Conservation (phyloP, 768 basidiomycete species). For the Suillus variegatus region DNA sequence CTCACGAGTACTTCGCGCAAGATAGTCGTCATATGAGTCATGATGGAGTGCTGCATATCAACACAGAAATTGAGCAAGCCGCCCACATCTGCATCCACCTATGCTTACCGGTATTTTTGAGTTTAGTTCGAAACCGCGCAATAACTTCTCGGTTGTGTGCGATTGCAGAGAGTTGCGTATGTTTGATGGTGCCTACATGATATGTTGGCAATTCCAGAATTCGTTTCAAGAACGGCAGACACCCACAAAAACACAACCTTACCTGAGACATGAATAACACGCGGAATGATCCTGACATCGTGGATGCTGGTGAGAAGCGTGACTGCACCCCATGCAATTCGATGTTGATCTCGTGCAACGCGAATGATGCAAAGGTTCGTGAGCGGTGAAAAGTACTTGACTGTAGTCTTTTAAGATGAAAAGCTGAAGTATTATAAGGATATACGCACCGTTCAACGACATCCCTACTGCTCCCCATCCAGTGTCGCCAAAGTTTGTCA, state of each 20-base stretch:
- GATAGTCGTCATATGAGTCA: constrained; percentile 60
- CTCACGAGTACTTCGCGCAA: constrained; percentile 57
- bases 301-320: constrained; percentile 69
- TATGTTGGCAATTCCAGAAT: neutral
- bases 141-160: constrained; percentile 71
- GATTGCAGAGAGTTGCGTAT: constrained; percentile 74
- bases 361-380: constrained; percentile 87
- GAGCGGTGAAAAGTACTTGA: constrained; percentile 85
- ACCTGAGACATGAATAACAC: constrained; percentile 81
- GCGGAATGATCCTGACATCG: constrained; percentile 60
- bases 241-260: neutral
- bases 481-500: constrained; percentile 66
- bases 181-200: constrained; percentile 78
- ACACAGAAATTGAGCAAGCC: neutral
- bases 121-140: constrained; percentile 60
- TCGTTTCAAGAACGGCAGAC: neutral
- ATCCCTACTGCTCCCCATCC: constrained; percentile 84
- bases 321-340: constrained; percentile 76
- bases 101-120: constrained; percentile 52
- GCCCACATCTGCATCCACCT: neutral
- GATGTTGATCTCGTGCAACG: constrained; percentile 79
- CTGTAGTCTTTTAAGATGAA: constrained; percentile 37
- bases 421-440: neutral
- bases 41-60: constrained; percentile 45
- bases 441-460: constrained; percentile 63